A percentile compares a stretch with the other conserved stretches of the same genome.
Conservation (phyloP, 164 flowering plant genomes). For the Umbilicus rupestris region DNA sequence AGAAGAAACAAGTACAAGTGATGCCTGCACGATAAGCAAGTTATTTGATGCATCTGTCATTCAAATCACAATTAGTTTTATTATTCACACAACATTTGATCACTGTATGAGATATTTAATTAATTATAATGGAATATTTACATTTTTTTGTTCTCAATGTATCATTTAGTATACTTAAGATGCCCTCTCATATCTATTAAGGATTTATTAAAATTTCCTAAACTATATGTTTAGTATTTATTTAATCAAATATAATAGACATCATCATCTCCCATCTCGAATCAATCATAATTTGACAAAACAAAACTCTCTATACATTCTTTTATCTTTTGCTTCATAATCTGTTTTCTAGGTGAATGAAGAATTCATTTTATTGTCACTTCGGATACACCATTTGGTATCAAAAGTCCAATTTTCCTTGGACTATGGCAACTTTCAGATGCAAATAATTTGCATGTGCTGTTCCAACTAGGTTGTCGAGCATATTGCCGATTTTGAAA, state of each 20-base stretch:
- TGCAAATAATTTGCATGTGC: too few species aligned
- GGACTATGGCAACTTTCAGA: too few species aligned
- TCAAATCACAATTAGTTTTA: neutral
- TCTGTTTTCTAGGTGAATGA: neutral
- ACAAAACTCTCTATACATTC: neutral
- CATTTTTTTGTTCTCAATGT: neutral
- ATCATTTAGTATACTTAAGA: neutral
- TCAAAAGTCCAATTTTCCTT: neutral
- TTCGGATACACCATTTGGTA: neutral
- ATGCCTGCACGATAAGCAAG: neutral
- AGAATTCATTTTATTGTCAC: neutral
- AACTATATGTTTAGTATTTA: neutral
- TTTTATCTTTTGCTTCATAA: neutral
- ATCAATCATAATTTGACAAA: neutral
- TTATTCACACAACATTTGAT: neutral
- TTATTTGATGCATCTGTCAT: neutral
- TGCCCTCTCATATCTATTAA: neutral
- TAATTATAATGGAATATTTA: neutral
- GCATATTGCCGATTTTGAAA: too few species aligned
- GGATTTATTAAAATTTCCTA: neutral
- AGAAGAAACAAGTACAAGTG: conserved; percentile 1
- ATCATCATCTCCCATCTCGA: neutral
- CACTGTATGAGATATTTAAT: neutral
- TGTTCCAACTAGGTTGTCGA: too few species aligned
- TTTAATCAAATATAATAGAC: neutral